Evolutionary conservation across 345 rosid species (phyloP), one percentile per base, ranked within the genome.

Genomic region (Jatropha curcas): DNA sequence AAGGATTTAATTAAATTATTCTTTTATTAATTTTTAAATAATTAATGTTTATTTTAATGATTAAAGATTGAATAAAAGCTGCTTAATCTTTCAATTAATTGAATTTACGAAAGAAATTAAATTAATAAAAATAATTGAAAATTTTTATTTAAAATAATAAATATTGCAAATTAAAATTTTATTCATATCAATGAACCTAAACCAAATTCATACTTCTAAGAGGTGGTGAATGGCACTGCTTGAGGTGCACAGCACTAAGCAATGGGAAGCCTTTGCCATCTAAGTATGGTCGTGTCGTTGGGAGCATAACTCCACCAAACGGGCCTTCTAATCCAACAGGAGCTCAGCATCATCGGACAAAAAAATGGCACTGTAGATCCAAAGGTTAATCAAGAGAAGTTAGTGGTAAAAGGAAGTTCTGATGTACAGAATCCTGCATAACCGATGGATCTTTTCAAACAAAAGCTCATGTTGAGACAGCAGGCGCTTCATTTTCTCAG

Each of bases 201-300:
- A n/a, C n/a, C n/a, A n/a, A n/a, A n/a, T n/a, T n/a, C n/a, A n/a
- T n/a, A n/a, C n/a, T n/a, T n/a, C 93, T 94, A 45, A 89, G 88
- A 77, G 87, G 85, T 66, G 99, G 85, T 31, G 99, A 95, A 80
- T 92, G 99, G 98, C 94, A 92, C 82, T 95, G 99, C 84, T 71
- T 84, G 70, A 92, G 79, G 74, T 95, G 97, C 81, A 78, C 86
- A 77, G 78, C 85, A 65, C 71, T 84, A 76, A 83, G 85, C 79
- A 87, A 79, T 58, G 94, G 99, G 39, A 95, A 92, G 83, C 92
- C 97, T 66, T 85, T 89, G 78, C 94, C 97, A 37, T 97, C 97
- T 70, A 84, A 87, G 72, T 89, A 92, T 80, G 99, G 99, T 11
- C 92, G 97, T 77, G 87, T 88, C 63, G 77, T 89, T 92, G 84